These are phyloP conservation scores for Myriosclerotinia duriaeana DNA, from an alignment of 2,329 filamentous ascomycete genomes.

Conservation along the genomic window DNA sequence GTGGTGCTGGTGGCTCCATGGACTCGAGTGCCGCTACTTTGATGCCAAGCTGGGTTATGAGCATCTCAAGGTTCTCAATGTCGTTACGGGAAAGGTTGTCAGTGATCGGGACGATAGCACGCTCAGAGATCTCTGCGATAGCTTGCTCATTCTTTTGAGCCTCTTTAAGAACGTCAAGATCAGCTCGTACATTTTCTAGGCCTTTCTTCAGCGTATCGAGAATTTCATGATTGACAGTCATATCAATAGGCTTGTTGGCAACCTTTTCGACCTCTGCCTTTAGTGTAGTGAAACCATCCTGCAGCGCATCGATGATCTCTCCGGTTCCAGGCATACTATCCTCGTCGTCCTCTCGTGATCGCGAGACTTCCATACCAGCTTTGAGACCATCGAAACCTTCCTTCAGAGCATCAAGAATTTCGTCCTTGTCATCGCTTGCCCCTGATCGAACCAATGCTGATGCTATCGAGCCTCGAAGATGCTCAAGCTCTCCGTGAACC, in stretches of 20 bases:
- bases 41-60: conserved; percentile 77
- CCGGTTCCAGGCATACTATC: conserved; percentile 61
- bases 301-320: conserved; percentile 84
- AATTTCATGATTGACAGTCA: conserved; percentile 85
- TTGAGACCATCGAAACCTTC: conserved; percentile 73
- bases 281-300: conserved; percentile 80
- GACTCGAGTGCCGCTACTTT: conserved; percentile 79
- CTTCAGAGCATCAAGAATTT: conserved; percentile 62
- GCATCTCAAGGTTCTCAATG: conserved; percentile 79
- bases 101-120: conserved; percentile 48
- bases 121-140: conserved; percentile 52
- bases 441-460: conserved; percentile 51
- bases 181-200: conserved; percentile 69
- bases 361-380: conserved; percentile 59
- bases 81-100: conserved; percentile 66
- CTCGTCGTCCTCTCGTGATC: conserved; percentile 36
- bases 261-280: conserved; percentile 75
- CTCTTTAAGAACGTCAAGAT: conserved; percentile 77
- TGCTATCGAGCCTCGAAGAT: conserved; percentile 57
- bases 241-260: conserved; percentile 74
- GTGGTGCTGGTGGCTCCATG: conserved; percentile 48
- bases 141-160: conserved; percentile 46
- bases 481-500: conserved; percentile 56
- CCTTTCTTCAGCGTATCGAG: conserved; percentile 84
- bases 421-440: conserved; percentile 55